phyloP scores from a whole-genome alignment of 2,329 filamentous ascomycete genomes.

The Verticillium tricorpus region DNA sequence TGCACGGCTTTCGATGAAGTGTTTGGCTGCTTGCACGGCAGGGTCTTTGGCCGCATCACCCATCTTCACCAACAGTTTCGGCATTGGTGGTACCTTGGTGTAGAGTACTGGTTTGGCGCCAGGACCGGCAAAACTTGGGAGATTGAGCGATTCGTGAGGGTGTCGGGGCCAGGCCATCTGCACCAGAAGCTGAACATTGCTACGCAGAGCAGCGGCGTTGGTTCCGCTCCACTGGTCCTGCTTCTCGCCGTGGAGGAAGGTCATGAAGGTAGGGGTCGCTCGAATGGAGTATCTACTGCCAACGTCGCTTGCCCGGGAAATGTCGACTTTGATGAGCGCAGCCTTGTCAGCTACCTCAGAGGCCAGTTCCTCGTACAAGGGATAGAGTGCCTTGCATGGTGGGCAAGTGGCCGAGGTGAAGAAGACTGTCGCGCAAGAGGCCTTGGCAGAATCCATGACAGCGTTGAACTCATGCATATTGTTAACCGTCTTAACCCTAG shows the following conservation, averaged over 20 bases:
- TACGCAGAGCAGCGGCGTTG: slow-evolving; percentile 61
- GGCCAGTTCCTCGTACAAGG: slow-evolving; percentile 75
- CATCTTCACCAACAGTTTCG: slow-evolving; percentile 78
- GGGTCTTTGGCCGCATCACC: slow-evolving; percentile 54
- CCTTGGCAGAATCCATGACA: slow-evolving; percentile 52
- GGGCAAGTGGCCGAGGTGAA: slow-evolving; percentile 87
- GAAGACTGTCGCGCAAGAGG: slow-evolving; percentile 76
- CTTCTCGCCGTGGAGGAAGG: slow-evolving; percentile 71
- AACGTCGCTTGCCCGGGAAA: slow-evolving; percentile 60
- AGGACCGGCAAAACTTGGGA: slow-evolving; percentile 65
- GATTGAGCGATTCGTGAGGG: slow-evolving; percentile 64
- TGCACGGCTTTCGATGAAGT: slow-evolving; percentile 64
- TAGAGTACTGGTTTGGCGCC: slow-evolving; percentile 67
- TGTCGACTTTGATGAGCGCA: slow-evolving; percentile 78
- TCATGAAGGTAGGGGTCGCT: slow-evolving; percentile 85
- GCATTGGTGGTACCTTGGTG: slow-evolving; percentile 73
- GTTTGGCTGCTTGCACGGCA: slow-evolving; percentile 59
- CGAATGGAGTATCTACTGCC: slow-evolving; percentile 62
- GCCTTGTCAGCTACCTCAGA: slow-evolving; percentile 62
- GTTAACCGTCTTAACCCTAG: slow-evolving; percentile 55
- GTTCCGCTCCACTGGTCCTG: slow-evolving; percentile 79
- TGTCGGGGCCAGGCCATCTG: slow-evolving; percentile 73
- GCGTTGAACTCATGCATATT: slow-evolving; percentile 56
- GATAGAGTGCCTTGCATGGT: slow-evolving; percentile 80
- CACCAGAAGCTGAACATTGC: slow-evolving; percentile 69